Base-by-base conservation (phyloP, 1,139 yeast genomes). In the Yamadazyma dendronema region DNA sequence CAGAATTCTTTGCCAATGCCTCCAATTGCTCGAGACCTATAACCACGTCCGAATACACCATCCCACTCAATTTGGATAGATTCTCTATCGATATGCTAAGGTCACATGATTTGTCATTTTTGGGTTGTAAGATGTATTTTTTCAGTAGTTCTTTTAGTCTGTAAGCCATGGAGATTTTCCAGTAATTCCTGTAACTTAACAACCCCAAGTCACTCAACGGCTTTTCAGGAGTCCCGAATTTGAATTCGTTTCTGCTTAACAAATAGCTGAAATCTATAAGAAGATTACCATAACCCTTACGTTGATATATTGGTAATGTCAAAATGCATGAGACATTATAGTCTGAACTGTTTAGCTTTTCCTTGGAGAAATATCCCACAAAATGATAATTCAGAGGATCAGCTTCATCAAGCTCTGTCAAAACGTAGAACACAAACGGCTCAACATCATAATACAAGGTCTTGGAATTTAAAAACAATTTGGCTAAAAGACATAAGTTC, bases 341-440 rank as follows among this genome's bases (percentile, higher is more conserved):
- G 46, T 77, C 82, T 2, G 89, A 79, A 30, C 81, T 74, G 47
- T 79, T 84, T 40, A 82, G 65, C 53, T 89, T 88, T 50, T 89
- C 97, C 50, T 90, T 92, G 19, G 96, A 86, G 53, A 92, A 92
- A 59, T 92, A 92, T 0, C 98, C 98, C 25, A 89, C 94, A 60
- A 90, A 82, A 56, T 84, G 89, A 54, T 84, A 84, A 19, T 76
- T 77, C 4, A 63, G 50, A 9, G 64, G 60, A 42, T 67, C 66
- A 2, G 50, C 44, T 8, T 65, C 68, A 50, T 83, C 90, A 22
- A 76, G 67, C 50, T 84, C 94, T 1, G 92, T 85, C 38, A 92
- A 63, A 2, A 89, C 79, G 59, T 92, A 92, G 55, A 92, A 92
- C 54, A 86, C 74, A 52, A 92, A 92, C 1, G 97, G 97, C 54